phyloP scores from a whole-genome alignment of 352 stramenopile species.

The Phytopythium helicoides region DNA sequence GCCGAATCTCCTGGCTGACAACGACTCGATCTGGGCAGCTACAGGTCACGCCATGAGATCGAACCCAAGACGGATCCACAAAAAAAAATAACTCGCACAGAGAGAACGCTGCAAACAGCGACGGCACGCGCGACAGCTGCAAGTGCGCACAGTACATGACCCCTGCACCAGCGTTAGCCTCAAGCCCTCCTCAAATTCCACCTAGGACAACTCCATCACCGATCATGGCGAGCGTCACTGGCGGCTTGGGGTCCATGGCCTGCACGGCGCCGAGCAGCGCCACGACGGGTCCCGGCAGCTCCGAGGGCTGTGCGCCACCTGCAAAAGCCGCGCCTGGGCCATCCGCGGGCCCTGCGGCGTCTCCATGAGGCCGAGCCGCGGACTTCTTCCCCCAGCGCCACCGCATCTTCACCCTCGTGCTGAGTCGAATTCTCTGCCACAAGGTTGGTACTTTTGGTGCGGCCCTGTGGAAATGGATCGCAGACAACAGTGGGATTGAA shows the following conservation, averaged over 20 bases:
- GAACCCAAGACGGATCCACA: no score
- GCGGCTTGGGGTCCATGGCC: conserved; percentile 57
- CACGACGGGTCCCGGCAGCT: conserved; percentile 18
- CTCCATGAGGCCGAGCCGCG: neutral
- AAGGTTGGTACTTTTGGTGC: conserved; percentile 3
- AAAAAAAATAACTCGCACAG: conserved; percentile 31
- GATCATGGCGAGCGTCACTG: conserved; percentile 42
- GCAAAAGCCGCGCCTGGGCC: neutral
- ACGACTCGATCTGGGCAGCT: conserved; percentile 73
- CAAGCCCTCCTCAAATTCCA: neutral
- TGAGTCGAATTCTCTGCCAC: conserved; percentile 1
- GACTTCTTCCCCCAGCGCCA: conserved; percentile 1
- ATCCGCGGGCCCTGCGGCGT: neutral
- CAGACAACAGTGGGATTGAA: neutral
- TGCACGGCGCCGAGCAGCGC: conserved; percentile 41
- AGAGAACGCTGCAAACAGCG: conserved; percentile 34
- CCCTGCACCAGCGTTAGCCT: conserved; percentile 16
- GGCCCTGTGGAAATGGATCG: conserved; percentile 1
- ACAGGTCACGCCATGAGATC: neutral
- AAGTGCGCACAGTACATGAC: conserved; percentile 60
- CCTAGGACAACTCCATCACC: no score
- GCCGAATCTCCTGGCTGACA: conserved; percentile 26
- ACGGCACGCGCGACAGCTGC: conserved; percentile 41
- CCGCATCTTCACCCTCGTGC: neutral
- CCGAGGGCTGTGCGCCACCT: neutral